These are phyloP conservation scores for Jimgerdemannia flammicorona DNA, from an alignment of 192 early-diverging fungal species.

Conservation along the genomic window DNA sequence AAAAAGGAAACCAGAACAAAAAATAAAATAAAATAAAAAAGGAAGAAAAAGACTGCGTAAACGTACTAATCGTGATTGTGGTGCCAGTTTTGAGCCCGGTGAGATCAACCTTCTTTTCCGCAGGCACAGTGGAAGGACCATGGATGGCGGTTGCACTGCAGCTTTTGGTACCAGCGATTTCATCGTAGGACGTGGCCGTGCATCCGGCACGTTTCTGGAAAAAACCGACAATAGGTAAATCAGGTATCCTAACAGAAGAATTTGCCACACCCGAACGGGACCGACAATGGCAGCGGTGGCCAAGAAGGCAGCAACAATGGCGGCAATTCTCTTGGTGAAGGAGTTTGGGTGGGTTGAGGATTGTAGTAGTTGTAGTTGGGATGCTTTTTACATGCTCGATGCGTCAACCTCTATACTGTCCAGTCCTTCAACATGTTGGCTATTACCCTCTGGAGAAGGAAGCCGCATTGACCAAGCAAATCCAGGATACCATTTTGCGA, in stretches of 20 bases:
- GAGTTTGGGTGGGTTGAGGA: background rate
- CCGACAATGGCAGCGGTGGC: constrained; percentile 14
- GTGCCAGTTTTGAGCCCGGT: constrained; percentile 32
- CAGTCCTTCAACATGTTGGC: no score
- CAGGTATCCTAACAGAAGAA: background rate
- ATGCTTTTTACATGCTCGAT: no score
- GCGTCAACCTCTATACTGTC: no score
- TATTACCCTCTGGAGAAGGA: no score
- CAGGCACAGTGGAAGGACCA: constrained; percentile 35
- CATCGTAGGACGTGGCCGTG: constrained; percentile 14
- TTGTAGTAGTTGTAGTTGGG: background rate
- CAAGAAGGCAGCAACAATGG: constrained; percentile 15
- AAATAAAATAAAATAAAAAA: no score
- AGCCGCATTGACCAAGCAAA: no score
- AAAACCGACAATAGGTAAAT: background rate
- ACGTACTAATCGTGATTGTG: constrained; percentile 24
- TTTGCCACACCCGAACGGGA: constrained; percentile 12
- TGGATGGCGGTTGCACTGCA: constrained; percentile 19
- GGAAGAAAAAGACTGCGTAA: background rate
- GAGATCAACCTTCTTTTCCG: constrained; percentile 30
- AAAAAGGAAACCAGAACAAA: background rate
- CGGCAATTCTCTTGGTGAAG: constrained; percentile 13
- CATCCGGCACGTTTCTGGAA: constrained; percentile 19
- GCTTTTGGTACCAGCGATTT: constrained; percentile 19
- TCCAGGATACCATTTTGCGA: no score